Evolutionary conservation across 2,329 filamentous ascomycete species (phyloP).

Genomic region (Ophiocordyceps polyrhachis-furcata): DNA sequence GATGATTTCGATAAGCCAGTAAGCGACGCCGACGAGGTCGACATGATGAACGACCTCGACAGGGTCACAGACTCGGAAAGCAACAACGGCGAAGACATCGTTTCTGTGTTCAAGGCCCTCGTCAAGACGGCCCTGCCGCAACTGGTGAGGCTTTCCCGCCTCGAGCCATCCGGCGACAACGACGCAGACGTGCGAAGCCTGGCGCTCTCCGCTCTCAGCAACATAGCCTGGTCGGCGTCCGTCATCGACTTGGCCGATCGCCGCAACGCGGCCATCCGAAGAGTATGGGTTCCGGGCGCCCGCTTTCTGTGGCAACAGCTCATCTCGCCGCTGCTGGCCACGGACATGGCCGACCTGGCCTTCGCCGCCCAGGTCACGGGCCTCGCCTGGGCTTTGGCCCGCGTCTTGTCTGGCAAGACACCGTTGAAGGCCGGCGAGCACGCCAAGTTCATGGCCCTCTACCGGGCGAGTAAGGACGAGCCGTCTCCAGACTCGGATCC

Average conservation of each 20-base stretch:
- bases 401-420: slow-evolving; percentile 30
- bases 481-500: slow-evolving; percentile 25
- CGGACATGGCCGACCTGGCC: slow-evolving; percentile 41
- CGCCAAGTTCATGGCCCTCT: slow-evolving; percentile 44
- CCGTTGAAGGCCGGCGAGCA: slow-evolving; percentile 35
- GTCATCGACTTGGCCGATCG: slow-evolving; percentile 37
- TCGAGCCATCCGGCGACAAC: slow-evolving; percentile 21
- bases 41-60: slow-evolving; percentile 46
- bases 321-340: slow-evolving; percentile 36
- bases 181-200: slow-evolving; percentile 27
- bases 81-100: slow-evolving; percentile 20
- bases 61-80: slow-evolving; percentile 35
- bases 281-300: slow-evolving; percentile 33
- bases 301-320: slow-evolving; percentile 38
- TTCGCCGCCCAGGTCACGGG: slow-evolving; percentile 45
- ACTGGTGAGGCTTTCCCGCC: slow-evolving; percentile 26
- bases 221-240: slow-evolving; percentile 48
- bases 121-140: slow-evolving; percentile 18
- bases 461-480: slow-evolving; percentile 33
- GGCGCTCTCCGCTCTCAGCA: slow-evolving; percentile 43
- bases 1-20: slow-evolving; percentile 18
- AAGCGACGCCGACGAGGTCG: slow-evolving; percentile 26
- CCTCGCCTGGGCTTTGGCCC: slow-evolving; percentile 46
- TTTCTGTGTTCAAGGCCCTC: slow-evolving; percentile 31
- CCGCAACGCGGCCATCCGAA: slow-evolving; percentile 31